Evolutionary conservation across 1,284 basidiomycete genomes (phyloP).

Genomic region (Phellopilus nigrolimitatus): DNA sequence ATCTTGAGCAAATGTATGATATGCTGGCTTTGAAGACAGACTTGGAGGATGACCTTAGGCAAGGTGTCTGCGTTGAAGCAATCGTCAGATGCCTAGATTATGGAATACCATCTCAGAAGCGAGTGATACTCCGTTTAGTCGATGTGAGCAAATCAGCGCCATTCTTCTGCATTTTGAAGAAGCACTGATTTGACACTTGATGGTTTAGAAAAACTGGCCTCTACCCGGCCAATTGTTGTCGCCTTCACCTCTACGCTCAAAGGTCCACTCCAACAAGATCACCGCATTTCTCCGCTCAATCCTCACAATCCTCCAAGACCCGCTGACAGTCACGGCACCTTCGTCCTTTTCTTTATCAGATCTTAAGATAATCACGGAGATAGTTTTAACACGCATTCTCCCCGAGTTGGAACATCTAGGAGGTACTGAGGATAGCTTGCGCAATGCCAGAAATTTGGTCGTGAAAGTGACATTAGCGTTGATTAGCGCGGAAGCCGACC

Average conservation of each 20-base stretch:
- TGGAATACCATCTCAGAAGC: conserved; percentile 29
- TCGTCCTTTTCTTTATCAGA: conserved; percentile 24
- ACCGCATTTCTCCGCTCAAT: conserved; percentile 39
- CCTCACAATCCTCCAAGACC: conserved; percentile 30
- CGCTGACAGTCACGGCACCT: conserved; percentile 19
- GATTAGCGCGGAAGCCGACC: conserved; percentile 4
- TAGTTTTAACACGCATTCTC: conserved; percentile 45
- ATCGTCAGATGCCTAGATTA: conserved; percentile 34
- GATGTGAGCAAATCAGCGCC: conserved; percentile 8
- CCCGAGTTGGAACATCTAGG: conserved; percentile 41
- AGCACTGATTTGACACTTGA: not conserved
- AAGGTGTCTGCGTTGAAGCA: conserved; percentile 36
- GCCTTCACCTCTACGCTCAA: conserved; percentile 30
- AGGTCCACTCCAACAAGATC: conserved; percentile 36
- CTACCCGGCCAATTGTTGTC: conserved; percentile 28
- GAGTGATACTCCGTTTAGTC: conserved; percentile 29
- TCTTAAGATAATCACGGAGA: conserved; percentile 33
- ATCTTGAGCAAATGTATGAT: conserved; percentile 36
- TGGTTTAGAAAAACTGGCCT: conserved; percentile 43
- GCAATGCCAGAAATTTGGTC: conserved; percentile 23
- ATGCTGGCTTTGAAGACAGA: conserved; percentile 30
- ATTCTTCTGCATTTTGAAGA: not conserved
- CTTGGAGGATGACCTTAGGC: conserved; percentile 26
- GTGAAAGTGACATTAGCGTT: conserved; percentile 7
- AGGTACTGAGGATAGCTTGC: conserved; percentile 26